Conservation (phyloP, 139 green algal species). For the Chlorella sp. region DNA sequence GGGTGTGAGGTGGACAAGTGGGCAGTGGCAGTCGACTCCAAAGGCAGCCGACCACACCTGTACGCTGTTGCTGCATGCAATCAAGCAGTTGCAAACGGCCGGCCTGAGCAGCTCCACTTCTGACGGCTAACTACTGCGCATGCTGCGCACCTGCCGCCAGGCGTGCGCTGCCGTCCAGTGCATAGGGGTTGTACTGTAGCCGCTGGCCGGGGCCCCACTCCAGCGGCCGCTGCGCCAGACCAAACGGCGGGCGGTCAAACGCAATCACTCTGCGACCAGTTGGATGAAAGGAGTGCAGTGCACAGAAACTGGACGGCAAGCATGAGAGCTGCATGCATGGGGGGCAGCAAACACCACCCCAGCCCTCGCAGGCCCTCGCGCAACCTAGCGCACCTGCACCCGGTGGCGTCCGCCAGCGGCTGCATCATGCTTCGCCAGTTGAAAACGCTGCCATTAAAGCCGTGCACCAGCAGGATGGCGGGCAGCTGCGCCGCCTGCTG, state of each 20-base stretch:
- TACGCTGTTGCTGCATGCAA: too few relatives aligned
- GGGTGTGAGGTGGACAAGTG: too few relatives aligned
- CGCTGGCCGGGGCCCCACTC: conserved; percentile 44
- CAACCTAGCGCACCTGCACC: conserved; percentile 31
- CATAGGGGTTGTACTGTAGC: conserved; percentile 67
- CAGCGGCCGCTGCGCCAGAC: conserved; percentile 63
- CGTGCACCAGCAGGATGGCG: conserved; percentile 71
- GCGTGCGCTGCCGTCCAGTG: conserved; percentile 27
- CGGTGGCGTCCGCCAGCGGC: conserved; percentile 32
- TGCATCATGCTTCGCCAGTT: conserved; percentile 59
- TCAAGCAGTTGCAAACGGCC: too few relatives aligned
- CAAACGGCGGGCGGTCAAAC: conserved; percentile 78
- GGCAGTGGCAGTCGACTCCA: too few relatives aligned
- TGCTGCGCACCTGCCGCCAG: background rate
- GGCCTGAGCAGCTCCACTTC: too few relatives aligned
- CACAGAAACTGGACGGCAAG: background rate
- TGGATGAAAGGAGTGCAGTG: background rate
- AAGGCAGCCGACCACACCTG: too few relatives aligned
- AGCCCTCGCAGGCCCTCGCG: background rate
- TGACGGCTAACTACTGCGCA: too few relatives aligned
- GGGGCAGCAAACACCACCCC: background rate
- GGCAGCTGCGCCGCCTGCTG: background rate
- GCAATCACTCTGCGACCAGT: conserved; percentile 52
- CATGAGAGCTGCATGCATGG: background rate
- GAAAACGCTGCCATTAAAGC: conserved; percentile 69